Percentiles rank a stretch among this genome's conserved stretches.
Conservation (phyloP, 2,329 filamentous ascomycete species). For the Alternaria viburni region DNA sequence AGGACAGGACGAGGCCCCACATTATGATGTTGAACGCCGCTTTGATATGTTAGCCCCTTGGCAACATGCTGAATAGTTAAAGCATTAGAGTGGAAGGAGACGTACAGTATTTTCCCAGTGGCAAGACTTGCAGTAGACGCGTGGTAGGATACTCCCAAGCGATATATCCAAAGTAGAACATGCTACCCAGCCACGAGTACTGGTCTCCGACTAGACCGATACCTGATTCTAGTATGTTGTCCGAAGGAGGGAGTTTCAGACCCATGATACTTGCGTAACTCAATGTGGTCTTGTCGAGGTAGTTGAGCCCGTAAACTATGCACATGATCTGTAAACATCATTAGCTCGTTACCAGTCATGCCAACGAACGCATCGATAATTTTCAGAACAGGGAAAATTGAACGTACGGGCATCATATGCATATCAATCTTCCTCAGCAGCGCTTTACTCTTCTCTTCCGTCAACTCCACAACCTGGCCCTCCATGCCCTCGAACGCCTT, state of each 20-base stretch:
- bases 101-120: constrained; percentile 67
- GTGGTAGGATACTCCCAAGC: constrained; percentile 72
- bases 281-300: constrained; percentile 65
- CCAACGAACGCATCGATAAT: background rate
- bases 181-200: constrained; percentile 59
- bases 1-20: constrained; percentile 67
- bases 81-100: background rate
- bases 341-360: background rate
- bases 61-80: background rate
- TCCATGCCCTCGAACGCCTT: constrained; percentile 59
- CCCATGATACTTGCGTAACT: constrained; percentile 61
- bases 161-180: constrained; percentile 62
- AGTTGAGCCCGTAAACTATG: constrained; percentile 65
- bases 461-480: constrained; percentile 60
- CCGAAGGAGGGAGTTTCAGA: constrained; percentile 45
- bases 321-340: constrained; percentile 57
- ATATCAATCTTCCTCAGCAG: constrained; percentile 67
- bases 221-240: constrained; percentile 45
- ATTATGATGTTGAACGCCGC: constrained; percentile 67
- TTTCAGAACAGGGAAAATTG: background rate
- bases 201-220: constrained; percentile 57
- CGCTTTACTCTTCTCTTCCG: constrained; percentile 63
- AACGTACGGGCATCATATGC: constrained; percentile 62
- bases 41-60: constrained; percentile 11
- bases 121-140: constrained; percentile 67